A percentile compares a stretch with the other conserved stretches of the same genome.
These are phyloP conservation scores for Teratosphaeria zuluensis DNA, from an alignment of 2,329 filamentous ascomycete species.

Conservation along the genomic window DNA sequence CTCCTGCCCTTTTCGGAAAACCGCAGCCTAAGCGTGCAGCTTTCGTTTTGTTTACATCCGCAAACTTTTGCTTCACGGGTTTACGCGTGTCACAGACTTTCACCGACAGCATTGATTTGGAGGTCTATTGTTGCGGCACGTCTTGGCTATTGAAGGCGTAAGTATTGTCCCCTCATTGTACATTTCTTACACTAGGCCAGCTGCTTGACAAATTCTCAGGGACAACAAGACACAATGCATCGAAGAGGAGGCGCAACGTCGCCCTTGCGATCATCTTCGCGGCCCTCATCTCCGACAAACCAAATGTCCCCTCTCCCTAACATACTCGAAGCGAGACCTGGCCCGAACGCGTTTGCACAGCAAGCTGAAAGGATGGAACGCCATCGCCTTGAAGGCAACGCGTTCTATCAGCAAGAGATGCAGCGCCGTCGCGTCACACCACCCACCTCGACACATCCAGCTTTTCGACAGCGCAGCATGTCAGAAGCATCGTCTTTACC, in stretches of 20 bases:
- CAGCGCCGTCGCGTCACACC: constrained; percentile 11
- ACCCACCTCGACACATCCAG: constrained; percentile 17
- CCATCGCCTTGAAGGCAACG: constrained; percentile 22
- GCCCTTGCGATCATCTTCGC: neutral
- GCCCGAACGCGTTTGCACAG: constrained; percentile 23
- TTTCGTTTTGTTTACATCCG: constrained; percentile 1
- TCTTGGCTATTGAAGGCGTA: neutral
- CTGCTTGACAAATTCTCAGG: neutral
- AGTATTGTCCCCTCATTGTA: neutral
- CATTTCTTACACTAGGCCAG: neutral
- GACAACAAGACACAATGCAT: constrained; percentile 1
- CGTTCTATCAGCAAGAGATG: constrained; percentile 24
- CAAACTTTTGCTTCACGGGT: neutral
- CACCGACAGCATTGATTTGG: neutral
- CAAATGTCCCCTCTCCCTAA: constrained; percentile 1
- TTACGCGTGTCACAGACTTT: neutral
- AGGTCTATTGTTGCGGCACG: neutral
- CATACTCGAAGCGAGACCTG: constrained; percentile 11
- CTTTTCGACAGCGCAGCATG: constrained; percentile 3
- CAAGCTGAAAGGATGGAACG: constrained; percentile 10
- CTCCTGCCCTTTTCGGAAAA: constrained; percentile 3
- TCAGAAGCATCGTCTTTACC: constrained; percentile 1
- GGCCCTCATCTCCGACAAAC: neutral
- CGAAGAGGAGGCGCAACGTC: neutral
- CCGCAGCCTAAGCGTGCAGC: neutral